phyloP scores from a whole-genome alignment of 1,284 basidiomycete species.

The Ganoderma multipileum region DNA sequence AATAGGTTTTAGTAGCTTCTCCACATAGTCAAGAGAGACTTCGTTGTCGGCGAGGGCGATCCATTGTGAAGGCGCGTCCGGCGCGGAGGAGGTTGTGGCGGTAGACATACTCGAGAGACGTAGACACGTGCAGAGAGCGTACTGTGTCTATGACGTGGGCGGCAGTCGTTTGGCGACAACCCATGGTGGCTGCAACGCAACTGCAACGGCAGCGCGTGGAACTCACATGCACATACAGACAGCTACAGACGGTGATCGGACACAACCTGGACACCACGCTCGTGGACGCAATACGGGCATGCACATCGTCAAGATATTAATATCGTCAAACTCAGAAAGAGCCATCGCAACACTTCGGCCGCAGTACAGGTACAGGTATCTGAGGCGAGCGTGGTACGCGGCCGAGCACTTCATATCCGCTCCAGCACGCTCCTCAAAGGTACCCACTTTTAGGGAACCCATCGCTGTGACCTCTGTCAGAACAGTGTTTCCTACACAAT shows the following conservation, averaged over 20 bases:
- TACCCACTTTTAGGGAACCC: not conserved
- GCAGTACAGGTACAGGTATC: slow-evolving; percentile 20
- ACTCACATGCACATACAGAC: not conserved
- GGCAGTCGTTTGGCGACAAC: slow-evolving; percentile 15
- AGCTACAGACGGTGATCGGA: not conserved
- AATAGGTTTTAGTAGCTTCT: slow-evolving; percentile 55
- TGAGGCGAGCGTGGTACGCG: slow-evolving; percentile 29
- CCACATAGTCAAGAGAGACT: slow-evolving; percentile 56
- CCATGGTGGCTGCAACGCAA: not conserved
- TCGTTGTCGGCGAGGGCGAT: slow-evolving; percentile 58
- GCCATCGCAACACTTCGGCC: slow-evolving; percentile 7
- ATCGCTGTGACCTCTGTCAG: slow-evolving; percentile 41
- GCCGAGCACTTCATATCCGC: slow-evolving; percentile 44
- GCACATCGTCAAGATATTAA: slow-evolving; percentile 4
- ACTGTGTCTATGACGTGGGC: slow-evolving; percentile 32
- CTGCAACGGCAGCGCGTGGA: too few species aligned
- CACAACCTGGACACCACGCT: not conserved
- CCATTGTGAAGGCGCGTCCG: slow-evolving; percentile 53
- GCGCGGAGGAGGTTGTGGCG: slow-evolving; percentile 28
- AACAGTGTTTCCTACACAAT: slow-evolving; percentile 72
- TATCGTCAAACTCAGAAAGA: slow-evolving; percentile 12
- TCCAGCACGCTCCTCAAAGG: slow-evolving; percentile 15
- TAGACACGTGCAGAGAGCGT: slow-evolving; percentile 42
- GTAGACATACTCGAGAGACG: slow-evolving; percentile 35
- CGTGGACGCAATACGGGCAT: slow-evolving; percentile 2